phyloP scores from a whole-genome alignment of 2,329 filamentous ascomycete species.

The Tolypocladium ophioglossoides region DNA sequence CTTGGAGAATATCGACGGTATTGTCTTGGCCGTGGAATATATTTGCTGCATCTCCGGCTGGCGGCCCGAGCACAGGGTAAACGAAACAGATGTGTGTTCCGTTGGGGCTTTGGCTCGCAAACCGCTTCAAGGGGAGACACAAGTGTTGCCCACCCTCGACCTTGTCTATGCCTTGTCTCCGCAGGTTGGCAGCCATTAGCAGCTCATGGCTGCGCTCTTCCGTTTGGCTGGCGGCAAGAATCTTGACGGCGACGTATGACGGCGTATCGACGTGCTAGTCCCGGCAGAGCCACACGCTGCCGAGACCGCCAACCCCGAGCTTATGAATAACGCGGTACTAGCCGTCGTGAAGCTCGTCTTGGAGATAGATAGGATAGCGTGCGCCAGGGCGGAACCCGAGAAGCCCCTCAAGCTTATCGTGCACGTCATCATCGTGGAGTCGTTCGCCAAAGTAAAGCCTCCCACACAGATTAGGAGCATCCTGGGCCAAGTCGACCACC shows the following conservation, averaged over 20 bases:
- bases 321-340: constrained; percentile 13
- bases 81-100: too few species aligned
- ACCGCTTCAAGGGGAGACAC: neutral
- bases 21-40: too few species aligned
- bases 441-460: too few species aligned
- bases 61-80: too few species aligned
- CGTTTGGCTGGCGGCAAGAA: neutral
- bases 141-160: neutral
- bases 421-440: too few species aligned
- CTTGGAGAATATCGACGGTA: too few species aligned
- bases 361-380: constrained; percentile 10
- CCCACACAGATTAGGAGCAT: too few species aligned
- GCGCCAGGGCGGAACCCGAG: constrained; percentile 7
- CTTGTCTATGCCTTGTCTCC: neutral
- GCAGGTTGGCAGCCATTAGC: neutral
- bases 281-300: neutral
- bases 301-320: constrained; percentile 1
- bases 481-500: too few species aligned
- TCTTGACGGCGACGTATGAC: constrained; percentile 1
- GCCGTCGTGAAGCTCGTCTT: constrained; percentile 11
- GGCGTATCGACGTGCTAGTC: neutral
- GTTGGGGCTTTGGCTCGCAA: neutral
- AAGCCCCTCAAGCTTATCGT: neutral
- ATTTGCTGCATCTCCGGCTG: too few species aligned
- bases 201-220: neutral